Conservation (phyloP, 1,284 basidiomycete genomes). For the Sporisorium graminicola region DNA sequence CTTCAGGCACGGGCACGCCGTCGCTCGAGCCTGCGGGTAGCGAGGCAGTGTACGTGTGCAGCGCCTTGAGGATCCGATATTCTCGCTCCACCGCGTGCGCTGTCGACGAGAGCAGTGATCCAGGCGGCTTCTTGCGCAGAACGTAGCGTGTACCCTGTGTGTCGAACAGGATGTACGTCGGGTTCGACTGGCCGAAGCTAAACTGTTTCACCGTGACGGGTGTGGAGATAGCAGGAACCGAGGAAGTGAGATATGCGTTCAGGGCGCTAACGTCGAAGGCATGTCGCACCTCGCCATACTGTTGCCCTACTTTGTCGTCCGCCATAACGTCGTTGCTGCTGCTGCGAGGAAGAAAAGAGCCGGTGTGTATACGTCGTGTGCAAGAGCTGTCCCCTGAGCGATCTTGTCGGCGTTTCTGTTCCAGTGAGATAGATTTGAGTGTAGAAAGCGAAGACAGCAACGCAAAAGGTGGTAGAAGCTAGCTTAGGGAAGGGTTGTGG, state of each 20-base stretch:
- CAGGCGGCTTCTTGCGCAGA: constrained; percentile 92
- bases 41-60: constrained; percentile 33
- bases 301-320: constrained; percentile 46
- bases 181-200: constrained; percentile 81
- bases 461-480: too few species aligned
- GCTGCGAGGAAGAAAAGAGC: too few species aligned
- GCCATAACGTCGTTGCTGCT: background rate
- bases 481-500: too few species aligned
- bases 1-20: constrained; percentile 85
- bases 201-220: constrained; percentile 91
- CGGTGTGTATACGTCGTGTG: background rate
- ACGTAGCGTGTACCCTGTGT: constrained; percentile 80
- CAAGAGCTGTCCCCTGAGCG: too few species aligned
- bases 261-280: constrained; percentile 44
- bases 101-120: constrained; percentile 84
- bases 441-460: too few species aligned
- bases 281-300: constrained; percentile 58
- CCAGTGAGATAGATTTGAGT: too few species aligned
- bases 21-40: constrained; percentile 44
- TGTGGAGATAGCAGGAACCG: constrained; percentile 75
- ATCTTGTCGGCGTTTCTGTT: too few species aligned
- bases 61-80: constrained; percentile 81
- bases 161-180: constrained; percentile 83
- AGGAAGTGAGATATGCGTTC: constrained; percentile 75
- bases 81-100: constrained; percentile 96